phyloP scores from a whole-genome alignment of 2,329 filamentous ascomycete species.

The Leptographium flavum region DNA sequence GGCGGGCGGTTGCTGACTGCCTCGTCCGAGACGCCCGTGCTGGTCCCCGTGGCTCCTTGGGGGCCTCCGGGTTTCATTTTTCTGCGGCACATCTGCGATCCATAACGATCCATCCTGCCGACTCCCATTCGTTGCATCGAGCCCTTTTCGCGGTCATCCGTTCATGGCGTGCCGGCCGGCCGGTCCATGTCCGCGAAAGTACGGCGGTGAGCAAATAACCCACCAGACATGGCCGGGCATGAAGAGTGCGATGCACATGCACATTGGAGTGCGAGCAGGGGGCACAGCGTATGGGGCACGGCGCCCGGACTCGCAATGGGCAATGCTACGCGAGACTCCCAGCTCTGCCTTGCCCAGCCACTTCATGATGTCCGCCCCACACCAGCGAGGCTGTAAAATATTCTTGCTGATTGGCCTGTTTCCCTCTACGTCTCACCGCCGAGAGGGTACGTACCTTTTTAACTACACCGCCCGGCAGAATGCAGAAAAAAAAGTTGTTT shows the following conservation, averaged over 20 bases:
- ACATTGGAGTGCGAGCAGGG: not conserved
- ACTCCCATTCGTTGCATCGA: not conserved
- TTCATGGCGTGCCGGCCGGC: too few species aligned
- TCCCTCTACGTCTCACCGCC: conserved; percentile 1
- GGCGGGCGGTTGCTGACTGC: not conserved
- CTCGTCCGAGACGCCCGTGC: not conserved
- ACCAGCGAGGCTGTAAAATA: not conserved
- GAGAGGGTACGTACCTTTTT: not conserved
- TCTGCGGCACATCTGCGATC: too few species aligned
- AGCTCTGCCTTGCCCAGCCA: not conserved
- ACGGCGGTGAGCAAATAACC: too few species aligned
- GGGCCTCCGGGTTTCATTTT: not conserved
- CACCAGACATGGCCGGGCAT: too few species aligned
- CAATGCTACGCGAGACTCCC: too few species aligned
- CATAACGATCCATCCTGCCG: not conserved
- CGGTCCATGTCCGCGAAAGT: too few species aligned
- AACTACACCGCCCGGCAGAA: conserved; percentile 12
- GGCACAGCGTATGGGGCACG: too few species aligned
- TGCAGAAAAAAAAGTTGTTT: conserved; percentile 10
- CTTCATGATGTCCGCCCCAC: not conserved
- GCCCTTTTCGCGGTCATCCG: too few species aligned
- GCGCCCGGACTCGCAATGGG: too few species aligned
- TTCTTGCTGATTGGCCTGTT: not conserved
- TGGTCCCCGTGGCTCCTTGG: not conserved
- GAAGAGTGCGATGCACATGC: not conserved